A percentile compares a stretch with the other conserved stretches of the same genome.
Conservation (phyloP, 257 asterid species). For the Nicotiana attenuata region DNA sequence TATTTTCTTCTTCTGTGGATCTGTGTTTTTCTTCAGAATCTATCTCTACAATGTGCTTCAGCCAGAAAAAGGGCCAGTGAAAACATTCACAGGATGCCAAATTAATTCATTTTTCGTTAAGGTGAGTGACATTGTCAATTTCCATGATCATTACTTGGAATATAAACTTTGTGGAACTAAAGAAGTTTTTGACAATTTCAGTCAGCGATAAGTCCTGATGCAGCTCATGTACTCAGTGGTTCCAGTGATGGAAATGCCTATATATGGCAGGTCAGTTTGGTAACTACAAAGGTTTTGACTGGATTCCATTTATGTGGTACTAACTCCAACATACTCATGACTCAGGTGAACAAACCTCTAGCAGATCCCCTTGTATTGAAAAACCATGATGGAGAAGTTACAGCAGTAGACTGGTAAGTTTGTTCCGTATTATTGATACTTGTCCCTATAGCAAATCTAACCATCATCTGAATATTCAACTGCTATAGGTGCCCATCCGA, state of each 20-base stretch:
- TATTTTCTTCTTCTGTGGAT: background rate
- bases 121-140: conserved; percentile 33
- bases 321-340: conserved; percentile 3
- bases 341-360: conserved; percentile 68
- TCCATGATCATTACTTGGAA: background rate
- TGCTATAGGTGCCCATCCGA: conserved; percentile 70
- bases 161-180: background rate
- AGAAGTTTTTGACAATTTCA: conserved; percentile 25
- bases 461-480: background rate
- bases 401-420: conserved; percentile 81
- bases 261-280: conserved; percentile 62
- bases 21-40: conserved; percentile 44
- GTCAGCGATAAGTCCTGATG: conserved; percentile 88
- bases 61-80: conserved; percentile 69
- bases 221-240: conserved; percentile 84
- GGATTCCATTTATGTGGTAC: background rate
- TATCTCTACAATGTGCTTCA: conserved; percentile 75
- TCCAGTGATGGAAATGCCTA: conserved; percentile 92
- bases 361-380: conserved; percentile 49
- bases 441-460: conserved; percentile 6
- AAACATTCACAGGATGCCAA: conserved; percentile 58
- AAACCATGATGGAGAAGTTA: conserved; percentile 85
- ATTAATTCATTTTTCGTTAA: conserved; percentile 80
- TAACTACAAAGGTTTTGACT: background rate
- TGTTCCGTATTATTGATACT: background rate